Percentiles rank a stretch among this genome's conserved stretches.
Evolutionary conservation across 495 filamentous ascomycete genomes (phyloP).

Genomic region (Terfezia claveryi): DNA sequence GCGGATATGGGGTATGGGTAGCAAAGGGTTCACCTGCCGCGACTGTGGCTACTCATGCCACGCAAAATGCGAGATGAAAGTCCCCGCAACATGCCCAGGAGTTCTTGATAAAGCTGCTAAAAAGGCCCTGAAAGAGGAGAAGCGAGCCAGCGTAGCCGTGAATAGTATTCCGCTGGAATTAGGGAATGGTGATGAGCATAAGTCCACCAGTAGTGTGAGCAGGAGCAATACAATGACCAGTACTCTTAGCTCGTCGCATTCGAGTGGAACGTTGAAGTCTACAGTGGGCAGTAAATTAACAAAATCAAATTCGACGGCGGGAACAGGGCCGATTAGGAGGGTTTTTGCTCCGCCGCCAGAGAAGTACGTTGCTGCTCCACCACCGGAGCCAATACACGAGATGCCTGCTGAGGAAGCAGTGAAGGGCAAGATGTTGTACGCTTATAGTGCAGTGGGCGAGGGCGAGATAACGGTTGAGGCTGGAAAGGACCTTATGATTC

Average conservation of each 20-base stretch:
- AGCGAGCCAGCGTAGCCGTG: conserved; percentile 22
- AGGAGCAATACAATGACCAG: conserved; percentile 80
- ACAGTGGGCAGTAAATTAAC: conserved; percentile 5
- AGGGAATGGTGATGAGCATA: conserved; percentile 21
- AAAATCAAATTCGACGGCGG: conserved; percentile 6
- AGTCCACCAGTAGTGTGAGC: conserved; percentile 26
- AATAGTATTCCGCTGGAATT: conserved; percentile 15
- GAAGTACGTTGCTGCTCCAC: conserved; percentile 42
- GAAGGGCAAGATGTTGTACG: conserved; percentile 50
- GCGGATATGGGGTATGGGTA: conserved; percentile 73
- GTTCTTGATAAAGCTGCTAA: conserved; percentile 60
- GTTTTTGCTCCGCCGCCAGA: conserved; percentile 72
- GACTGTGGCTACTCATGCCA: conserved; percentile 97
- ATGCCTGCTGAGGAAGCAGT: conserved; percentile 26
- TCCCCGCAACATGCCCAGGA: conserved; percentile 83
- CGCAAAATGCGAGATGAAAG: conserved; percentile 97
- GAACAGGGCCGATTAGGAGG: conserved; percentile 26
- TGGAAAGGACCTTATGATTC: conserved; percentile 47
- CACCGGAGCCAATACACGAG: conserved; percentile 22
- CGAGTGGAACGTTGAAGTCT: conserved; percentile 15
- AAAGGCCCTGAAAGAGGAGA: conserved; percentile 57
- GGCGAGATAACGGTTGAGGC: conserved; percentile 66
- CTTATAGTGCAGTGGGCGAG: conserved; percentile 52
- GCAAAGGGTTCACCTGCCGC: conserved; percentile 82
- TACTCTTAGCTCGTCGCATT: conserved; percentile 66